Evolutionary conservation across 1,284 basidiomycete species (phyloP).

Genomic region (Trametes hirsuta): DNA sequence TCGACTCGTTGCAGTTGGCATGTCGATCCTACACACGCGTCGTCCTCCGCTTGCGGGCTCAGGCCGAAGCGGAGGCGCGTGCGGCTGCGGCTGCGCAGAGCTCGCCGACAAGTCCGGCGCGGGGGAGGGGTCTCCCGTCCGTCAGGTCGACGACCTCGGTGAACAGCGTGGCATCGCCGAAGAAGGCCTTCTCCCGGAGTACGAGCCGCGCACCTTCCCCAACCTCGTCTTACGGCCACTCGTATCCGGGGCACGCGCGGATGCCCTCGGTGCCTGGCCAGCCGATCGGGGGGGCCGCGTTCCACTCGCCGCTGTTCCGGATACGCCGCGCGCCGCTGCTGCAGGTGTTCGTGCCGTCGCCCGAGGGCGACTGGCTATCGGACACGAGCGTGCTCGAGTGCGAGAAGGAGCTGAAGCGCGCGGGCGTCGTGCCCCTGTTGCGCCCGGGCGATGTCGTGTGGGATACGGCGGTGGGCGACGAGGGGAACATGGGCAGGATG

Average conservation of each 20-base stretch:
- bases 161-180: constrained; percentile 14
- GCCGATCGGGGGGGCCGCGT: constrained; percentile 32
- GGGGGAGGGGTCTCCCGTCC: constrained; percentile 15
- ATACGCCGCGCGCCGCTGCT: constrained; percentile 70
- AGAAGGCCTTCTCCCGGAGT: constrained; percentile 38
- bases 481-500: constrained; percentile 76
- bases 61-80: constrained; percentile 60
- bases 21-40: constrained; percentile 72
- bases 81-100: constrained; percentile 33
- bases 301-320: constrained; percentile 71
- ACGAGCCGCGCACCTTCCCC: constrained; percentile 71
- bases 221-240: constrained; percentile 47
- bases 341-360: constrained; percentile 79
- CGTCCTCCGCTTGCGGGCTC: constrained; percentile 71
- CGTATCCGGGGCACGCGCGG: constrained; percentile 29
- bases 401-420: constrained; percentile 73
- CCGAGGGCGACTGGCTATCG: constrained; percentile 81
- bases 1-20: constrained; percentile 47
- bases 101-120: constrained; percentile 14
- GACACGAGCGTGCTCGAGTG: constrained; percentile 78
- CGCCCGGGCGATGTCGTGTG: constrained; percentile 79
- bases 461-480: constrained; percentile 82
- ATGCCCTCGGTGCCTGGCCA: constrained; percentile 6
- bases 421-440: constrained; percentile 61
- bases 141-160: constrained; percentile 20